Percentiles rank a stretch among this genome's conserved stretches.
Evolutionary conservation across 176 grass and related monocot genomes (phyloP).

Genomic region (Musa itinerans): DNA sequence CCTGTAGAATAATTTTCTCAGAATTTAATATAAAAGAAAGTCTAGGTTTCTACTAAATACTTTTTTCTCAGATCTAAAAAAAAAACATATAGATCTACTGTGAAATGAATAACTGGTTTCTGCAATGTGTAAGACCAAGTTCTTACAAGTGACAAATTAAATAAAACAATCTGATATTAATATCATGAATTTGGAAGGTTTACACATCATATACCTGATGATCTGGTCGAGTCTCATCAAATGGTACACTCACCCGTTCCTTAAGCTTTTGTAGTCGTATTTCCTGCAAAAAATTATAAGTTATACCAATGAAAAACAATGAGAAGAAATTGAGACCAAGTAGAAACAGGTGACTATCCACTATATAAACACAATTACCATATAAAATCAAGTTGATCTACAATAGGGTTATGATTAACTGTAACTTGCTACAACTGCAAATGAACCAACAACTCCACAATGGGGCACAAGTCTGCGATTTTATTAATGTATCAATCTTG

Average conservation of each 20-base stretch:
- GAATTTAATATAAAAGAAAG: background rate
- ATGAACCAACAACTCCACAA: no score
- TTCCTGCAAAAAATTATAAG: slow-evolving; percentile 46
- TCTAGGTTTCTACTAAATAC: background rate
- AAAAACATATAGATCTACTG: background rate
- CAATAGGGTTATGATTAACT: no score
- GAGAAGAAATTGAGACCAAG: background rate
- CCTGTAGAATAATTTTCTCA: background rate
- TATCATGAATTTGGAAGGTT: background rate
- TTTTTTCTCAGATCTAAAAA: background rate
- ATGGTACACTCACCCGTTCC: slow-evolving; percentile 77
- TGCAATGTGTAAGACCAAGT: background rate
- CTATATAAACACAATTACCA: background rate
- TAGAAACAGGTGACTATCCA: background rate
- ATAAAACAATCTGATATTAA: background rate
- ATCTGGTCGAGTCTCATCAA: slow-evolving; percentile 59
- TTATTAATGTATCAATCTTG: no score
- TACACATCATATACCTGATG: slow-evolving; percentile 44
- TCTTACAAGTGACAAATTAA: background rate
- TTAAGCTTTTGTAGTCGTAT: slow-evolving; percentile 57
- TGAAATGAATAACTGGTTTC: background rate
- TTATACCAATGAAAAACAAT: background rate
- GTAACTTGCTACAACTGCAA: no score
- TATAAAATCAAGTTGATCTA: background rate
- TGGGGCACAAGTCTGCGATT: no score